Conservation (phyloP, 352 stramenopile species). For the Saprolegnia diclina region DNA sequence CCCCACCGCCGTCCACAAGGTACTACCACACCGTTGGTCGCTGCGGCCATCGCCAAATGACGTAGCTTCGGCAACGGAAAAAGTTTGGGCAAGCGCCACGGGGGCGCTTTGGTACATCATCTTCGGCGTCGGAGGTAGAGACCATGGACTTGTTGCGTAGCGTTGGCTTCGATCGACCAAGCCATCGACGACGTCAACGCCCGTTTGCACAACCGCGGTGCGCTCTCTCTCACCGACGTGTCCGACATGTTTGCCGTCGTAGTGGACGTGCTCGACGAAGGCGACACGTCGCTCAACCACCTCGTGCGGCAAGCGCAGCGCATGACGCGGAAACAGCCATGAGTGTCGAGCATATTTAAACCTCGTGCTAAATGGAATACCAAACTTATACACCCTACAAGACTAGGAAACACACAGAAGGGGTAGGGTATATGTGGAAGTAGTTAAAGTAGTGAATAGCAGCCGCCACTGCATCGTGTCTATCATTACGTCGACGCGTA, state of each 20-base stretch:
- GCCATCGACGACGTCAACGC: conserved; percentile 57
- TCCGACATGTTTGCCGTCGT: neutral
- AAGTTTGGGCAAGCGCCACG: neutral
- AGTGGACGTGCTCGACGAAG: neutral
- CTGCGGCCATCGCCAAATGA: neutral
- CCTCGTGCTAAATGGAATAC: no score
- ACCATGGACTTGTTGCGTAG: neutral
- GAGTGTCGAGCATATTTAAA: neutral
- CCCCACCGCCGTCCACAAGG: conserved; percentile 18
- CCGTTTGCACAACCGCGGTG: conserved; percentile 44
- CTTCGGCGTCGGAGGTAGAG: neutral
- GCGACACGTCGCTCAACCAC: neutral
- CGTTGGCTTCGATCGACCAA: conserved; percentile 22
- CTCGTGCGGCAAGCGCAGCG: conserved; percentile 18
- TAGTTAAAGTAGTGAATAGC: neutral
- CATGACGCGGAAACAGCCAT: conserved; percentile 4
- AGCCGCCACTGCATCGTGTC: neutral
- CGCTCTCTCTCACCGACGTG: neutral
- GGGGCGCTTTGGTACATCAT: neutral
- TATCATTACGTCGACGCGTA: conserved; percentile 77
- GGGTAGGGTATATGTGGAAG: neutral
- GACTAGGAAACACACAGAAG: neutral
- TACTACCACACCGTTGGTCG: no score
- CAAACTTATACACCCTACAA: neutral
- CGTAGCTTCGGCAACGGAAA: conserved; percentile 6